These are phyloP conservation scores for Heritiera littoralis DNA, from an alignment of 345 rosid genomes.

Conservation along the genomic window DNA sequence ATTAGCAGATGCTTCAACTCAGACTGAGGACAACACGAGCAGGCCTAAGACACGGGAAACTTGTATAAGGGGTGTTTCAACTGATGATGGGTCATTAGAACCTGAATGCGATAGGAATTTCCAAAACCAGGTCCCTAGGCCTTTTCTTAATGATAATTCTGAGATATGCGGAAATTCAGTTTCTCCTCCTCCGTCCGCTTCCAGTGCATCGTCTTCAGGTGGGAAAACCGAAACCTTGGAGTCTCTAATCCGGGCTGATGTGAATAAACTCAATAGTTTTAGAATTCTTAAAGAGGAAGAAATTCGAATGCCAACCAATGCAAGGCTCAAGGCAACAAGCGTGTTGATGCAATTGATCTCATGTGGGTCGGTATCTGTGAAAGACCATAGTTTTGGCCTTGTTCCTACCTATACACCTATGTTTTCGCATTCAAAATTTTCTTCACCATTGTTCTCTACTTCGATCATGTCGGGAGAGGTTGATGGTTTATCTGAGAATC, in stretches of 20 bases:
- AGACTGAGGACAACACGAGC: conserved; percentile 72
- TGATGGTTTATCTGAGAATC: conserved; percentile 78
- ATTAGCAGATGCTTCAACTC: conserved; percentile 84
- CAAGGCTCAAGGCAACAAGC: conserved; percentile 71
- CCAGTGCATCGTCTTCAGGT: conserved; percentile 66
- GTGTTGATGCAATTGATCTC: conserved; percentile 93
- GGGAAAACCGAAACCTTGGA: conserved; percentile 88
- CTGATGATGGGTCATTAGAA: conserved; percentile 62
- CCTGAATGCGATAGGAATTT: conserved; percentile 35
- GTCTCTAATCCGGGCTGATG: conserved; percentile 90
- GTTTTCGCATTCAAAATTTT: conserved; percentile 66
- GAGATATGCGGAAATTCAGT: conserved; percentile 55
- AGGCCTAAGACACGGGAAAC: conserved; percentile 55
- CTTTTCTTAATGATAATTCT: conserved; percentile 42
- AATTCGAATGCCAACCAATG: conserved; percentile 53
- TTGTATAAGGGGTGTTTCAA: conserved; percentile 86
- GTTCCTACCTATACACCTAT: conserved; percentile 78
- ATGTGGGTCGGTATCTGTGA: conserved; percentile 92
- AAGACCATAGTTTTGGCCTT: conserved; percentile 83
- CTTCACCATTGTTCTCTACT: conserved; percentile 68
- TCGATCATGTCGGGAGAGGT: conserved; percentile 79
- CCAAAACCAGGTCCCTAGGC: conserved; percentile 34
- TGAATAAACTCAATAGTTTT: conserved; percentile 79
- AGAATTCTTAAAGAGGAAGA: conserved; percentile 87
- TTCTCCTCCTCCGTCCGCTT: conserved; percentile 69